Percentiles rank a stretch among this genome's conserved stretches.
Conservation (phyloP, 192 early-diverging fungal genomes). For the Gamsiella multidivaricata region DNA sequence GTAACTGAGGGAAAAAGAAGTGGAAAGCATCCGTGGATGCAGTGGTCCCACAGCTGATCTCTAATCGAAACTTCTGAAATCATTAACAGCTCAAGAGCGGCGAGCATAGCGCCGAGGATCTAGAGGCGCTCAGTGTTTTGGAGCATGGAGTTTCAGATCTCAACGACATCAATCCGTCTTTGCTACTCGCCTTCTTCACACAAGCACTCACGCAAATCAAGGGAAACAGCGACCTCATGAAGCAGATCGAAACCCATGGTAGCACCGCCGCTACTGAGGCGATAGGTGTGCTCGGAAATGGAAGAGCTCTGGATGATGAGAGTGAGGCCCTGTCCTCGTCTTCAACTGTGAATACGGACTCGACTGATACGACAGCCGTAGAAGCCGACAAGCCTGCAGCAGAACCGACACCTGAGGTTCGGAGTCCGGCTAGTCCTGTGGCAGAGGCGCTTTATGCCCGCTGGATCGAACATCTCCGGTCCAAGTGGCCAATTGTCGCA, state of each 20-base stretch:
- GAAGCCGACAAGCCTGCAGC: not conserved
- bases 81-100: constrained; percentile 42
- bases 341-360: constrained; percentile 20
- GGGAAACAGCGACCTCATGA: constrained; percentile 21
- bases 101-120: constrained; percentile 53
- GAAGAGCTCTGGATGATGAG: constrained; percentile 6
- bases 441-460: constrained; percentile 52
- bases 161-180: constrained; percentile 52
- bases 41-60: too few relatives aligned
- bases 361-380: not conserved
- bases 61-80: not conserved
- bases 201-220: constrained; percentile 54
- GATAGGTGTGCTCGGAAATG: constrained; percentile 21
- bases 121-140: constrained; percentile 53
- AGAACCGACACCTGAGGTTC: constrained; percentile 19
- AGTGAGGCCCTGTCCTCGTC: constrained; percentile 25
- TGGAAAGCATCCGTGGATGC: not conserved
- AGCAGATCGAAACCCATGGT: constrained; percentile 32
- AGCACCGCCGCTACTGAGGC: constrained; percentile 21
- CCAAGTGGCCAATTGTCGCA: constrained; percentile 60
- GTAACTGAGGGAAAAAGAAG: too few relatives aligned
- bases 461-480: constrained; percentile 57
- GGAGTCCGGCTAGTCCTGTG: constrained; percentile 40
- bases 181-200: constrained; percentile 50
- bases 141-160: constrained; percentile 56